Conservation (phyloP, 2,329 filamentous ascomycete species). For the Trichoderma atrobrunneum region DNA sequence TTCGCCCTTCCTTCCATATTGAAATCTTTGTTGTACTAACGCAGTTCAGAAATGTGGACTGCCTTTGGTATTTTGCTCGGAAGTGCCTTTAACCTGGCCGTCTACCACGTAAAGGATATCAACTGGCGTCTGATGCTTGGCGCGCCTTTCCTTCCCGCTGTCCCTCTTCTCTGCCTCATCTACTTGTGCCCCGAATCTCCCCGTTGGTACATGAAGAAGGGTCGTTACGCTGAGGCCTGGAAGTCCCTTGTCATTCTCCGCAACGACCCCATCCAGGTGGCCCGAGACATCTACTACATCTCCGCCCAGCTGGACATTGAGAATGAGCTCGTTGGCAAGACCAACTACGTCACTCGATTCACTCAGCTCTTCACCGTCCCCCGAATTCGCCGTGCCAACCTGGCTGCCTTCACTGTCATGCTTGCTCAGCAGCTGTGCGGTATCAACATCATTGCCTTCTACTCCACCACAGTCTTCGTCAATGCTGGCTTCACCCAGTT, state of each 20-base stretch:
- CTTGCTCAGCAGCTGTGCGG: constrained; percentile 69
- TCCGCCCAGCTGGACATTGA: constrained; percentile 44
- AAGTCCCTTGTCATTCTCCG: constrained; percentile 51
- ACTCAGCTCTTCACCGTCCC: constrained; percentile 65
- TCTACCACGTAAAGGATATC: constrained; percentile 27
- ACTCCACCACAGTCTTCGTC: constrained; percentile 61
- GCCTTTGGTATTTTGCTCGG: constrained; percentile 52
- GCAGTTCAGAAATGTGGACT: constrained; percentile 57
- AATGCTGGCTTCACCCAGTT: constrained; percentile 55
- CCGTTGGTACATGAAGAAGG: constrained; percentile 65
- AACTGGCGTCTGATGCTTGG: constrained; percentile 49
- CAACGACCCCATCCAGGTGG: constrained; percentile 53
- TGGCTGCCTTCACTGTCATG: constrained; percentile 79
- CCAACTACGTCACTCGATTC: constrained; percentile 47
- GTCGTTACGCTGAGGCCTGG: constrained; percentile 59
- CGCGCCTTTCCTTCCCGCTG: constrained; percentile 58
- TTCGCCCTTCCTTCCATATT: neutral
- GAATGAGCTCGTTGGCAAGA: constrained; percentile 37
- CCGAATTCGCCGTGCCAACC: constrained; percentile 65
- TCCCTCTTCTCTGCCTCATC: constrained; percentile 53
- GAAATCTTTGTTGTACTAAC: neutral
- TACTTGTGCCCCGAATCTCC: constrained; percentile 65
- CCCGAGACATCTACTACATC: constrained; percentile 58
- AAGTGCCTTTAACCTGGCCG: constrained; percentile 36
- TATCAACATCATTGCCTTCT: constrained; percentile 72